A percentile compares a stretch with the other conserved stretches of the same genome.
Evolutionary conservation across 257 asterid species (phyloP).

Genomic region (Plectranthus barbatus): DNA sequence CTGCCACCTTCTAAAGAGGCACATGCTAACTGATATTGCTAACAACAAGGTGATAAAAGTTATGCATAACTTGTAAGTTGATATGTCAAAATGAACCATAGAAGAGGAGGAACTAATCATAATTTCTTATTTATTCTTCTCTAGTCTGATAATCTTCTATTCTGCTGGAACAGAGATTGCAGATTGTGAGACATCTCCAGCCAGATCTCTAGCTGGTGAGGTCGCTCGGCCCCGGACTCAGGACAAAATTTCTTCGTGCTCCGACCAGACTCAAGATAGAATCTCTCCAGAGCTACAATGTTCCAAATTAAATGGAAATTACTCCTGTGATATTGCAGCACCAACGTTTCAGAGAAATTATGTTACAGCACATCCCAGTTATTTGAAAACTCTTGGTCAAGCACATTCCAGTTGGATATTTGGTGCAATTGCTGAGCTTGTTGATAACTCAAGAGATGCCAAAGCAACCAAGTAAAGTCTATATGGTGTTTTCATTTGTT

Average conservation of each 20-base stretch:
- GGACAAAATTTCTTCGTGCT: too few species aligned
- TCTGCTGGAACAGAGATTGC: conserved; percentile 8
- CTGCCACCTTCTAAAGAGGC: neutral
- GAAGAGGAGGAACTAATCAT: neutral
- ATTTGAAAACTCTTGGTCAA: conserved; percentile 65
- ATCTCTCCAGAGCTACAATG: conserved; percentile 15
- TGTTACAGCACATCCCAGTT: conserved; percentile 62
- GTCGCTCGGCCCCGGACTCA: conserved; percentile 38
- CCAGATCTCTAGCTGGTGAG: conserved; percentile 25
- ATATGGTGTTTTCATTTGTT: conserved; percentile 9
- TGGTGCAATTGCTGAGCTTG: conserved; percentile 86
- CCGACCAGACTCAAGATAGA: conserved; percentile 27
- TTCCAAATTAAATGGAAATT: conserved; percentile 26
- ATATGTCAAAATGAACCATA: neutral
- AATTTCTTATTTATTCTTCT: neutral
- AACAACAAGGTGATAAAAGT: neutral
- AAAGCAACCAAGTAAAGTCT: conserved; percentile 56
- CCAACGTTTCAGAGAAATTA: conserved; percentile 34
- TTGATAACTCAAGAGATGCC: conserved; percentile 82
- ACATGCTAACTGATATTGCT: neutral
- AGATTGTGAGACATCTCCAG: conserved; percentile 20
- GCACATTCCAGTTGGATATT: conserved; percentile 81
- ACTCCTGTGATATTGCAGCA: conserved; percentile 20
- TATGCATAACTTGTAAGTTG: neutral
- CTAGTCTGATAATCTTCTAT: conserved; percentile 4